A percentile compares a stretch with the other conserved stretches of the same genome.
phyloP scores from a whole-genome alignment of 495 filamentous ascomycete species.

The Aspergillus ostianus region DNA sequence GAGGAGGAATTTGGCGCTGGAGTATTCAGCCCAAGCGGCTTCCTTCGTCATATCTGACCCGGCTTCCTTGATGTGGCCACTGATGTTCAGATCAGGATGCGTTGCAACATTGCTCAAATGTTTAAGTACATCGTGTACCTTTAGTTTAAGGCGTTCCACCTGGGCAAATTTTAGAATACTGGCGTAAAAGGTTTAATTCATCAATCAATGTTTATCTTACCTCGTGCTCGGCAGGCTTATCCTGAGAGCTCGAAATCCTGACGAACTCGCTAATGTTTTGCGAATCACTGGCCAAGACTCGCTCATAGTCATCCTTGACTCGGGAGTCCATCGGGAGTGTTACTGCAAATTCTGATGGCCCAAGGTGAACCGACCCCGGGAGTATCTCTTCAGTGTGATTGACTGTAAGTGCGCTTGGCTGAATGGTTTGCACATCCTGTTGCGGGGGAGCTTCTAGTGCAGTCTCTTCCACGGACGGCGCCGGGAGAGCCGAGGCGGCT shows the following conservation, averaged over 20 bases:
- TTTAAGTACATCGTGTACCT: constrained; percentile 39
- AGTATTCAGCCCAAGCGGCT: constrained; percentile 54
- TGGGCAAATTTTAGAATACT: constrained; percentile 16
- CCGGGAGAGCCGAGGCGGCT: not conserved
- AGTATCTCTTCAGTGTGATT: constrained; percentile 24
- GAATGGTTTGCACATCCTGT: constrained; percentile 37
- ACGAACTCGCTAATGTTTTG: constrained; percentile 30
- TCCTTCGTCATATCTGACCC: constrained; percentile 40
- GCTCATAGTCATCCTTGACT: constrained; percentile 44
- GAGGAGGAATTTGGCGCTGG: constrained; percentile 58
- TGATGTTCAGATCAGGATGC: constrained; percentile 55
- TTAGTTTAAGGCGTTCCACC: constrained; percentile 24
- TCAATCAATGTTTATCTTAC: constrained; percentile 12
- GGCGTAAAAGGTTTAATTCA: not conserved
- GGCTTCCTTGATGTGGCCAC: constrained; percentile 34
- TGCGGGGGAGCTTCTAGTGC: constrained; percentile 7
- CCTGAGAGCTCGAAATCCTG: constrained; percentile 14
- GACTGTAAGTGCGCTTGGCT: constrained; percentile 42
- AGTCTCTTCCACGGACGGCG: constrained; percentile 2
- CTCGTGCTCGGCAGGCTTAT: constrained; percentile 17
- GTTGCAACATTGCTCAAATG: constrained; percentile 48
- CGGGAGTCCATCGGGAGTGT: constrained; percentile 47
- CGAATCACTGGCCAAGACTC: constrained; percentile 27
- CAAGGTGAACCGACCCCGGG: constrained; percentile 42
- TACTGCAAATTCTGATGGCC: constrained; percentile 43